A percentile compares a stretch with the other conserved stretches of the same genome.
phyloP scores from a whole-genome alignment of 768 basidiomycete genomes.

The Lepiota brunneoincarnata region DNA sequence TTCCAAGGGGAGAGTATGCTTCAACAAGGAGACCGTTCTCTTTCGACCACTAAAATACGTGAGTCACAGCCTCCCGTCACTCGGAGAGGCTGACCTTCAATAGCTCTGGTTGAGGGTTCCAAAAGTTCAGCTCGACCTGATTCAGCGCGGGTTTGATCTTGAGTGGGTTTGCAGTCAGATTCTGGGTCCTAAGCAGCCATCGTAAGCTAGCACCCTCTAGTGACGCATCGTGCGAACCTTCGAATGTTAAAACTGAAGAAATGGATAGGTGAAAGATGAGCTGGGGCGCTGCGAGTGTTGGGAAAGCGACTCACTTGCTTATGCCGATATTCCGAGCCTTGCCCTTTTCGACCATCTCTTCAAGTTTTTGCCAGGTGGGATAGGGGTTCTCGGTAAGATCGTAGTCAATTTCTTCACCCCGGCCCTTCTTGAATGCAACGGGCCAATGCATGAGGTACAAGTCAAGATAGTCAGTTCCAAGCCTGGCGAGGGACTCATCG shows the following conservation, averaged over 20 bases:
- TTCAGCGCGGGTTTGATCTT: conserved; percentile 68
- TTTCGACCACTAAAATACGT: conserved; percentile 54
- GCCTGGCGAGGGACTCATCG: conserved; percentile 59
- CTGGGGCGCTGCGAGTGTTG: neutral
- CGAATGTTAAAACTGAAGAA: conserved; percentile 58
- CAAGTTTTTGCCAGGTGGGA: conserved; percentile 79
- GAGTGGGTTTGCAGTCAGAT: conserved; percentile 58
- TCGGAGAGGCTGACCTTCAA: conserved; percentile 40
- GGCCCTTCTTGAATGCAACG: conserved; percentile 47
- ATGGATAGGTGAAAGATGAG: neutral
- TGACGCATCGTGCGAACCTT: conserved; percentile 26
- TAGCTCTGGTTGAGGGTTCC: conserved; percentile 77
- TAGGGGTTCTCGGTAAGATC: conserved; percentile 68
- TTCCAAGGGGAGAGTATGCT: conserved; percentile 77
- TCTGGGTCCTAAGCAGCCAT: conserved; percentile 43
- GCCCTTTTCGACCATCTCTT: conserved; percentile 74
- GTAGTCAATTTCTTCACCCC: conserved; percentile 41
- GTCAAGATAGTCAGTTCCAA: conserved; percentile 73
- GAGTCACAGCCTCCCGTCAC: neutral
- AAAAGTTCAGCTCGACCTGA: conserved; percentile 77
- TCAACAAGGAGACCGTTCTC: conserved; percentile 63
- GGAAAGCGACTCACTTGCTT: conserved; percentile 58
- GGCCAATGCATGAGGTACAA: conserved; percentile 82
- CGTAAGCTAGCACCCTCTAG: neutral
- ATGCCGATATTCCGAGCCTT: conserved; percentile 79